Conservation (phyloP, 2,329 filamentous ascomycete genomes). For the Clarireedia monteithiana region DNA sequence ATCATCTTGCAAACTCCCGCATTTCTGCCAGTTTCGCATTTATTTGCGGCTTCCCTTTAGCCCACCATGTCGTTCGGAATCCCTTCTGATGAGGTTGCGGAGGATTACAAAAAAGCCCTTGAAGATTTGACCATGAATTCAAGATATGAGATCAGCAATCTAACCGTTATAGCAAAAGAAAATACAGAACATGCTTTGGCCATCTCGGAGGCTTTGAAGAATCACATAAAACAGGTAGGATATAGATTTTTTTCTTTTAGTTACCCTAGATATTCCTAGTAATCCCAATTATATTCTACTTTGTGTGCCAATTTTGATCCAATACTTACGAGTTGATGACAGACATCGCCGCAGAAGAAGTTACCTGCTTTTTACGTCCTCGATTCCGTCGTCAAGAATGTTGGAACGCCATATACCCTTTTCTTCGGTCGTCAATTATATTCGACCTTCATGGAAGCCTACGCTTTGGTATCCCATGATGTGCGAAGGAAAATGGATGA, state of each 20-base stretch:
- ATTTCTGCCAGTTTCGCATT: constrained; percentile 18
- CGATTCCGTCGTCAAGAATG: constrained; percentile 97
- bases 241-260: constrained; percentile 22
- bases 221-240: constrained; percentile 91
- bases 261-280: constrained; percentile 15
- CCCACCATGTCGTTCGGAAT: constrained; percentile 54
- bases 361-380: constrained; percentile 94
- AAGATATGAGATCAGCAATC: constrained; percentile 90
- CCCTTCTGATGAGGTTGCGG: constrained; percentile 73
- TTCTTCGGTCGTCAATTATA: constrained; percentile 91
- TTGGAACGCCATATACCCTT: constrained; percentile 92
- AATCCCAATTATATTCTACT: constrained; percentile 9
- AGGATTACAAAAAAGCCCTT: constrained; percentile 89
- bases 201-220: constrained; percentile 83
- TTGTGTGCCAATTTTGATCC: constrained; percentile 19
- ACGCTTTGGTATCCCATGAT: constrained; percentile 74
- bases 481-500: constrained; percentile 91
- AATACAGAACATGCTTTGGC: constrained; percentile 92
- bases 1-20: constrained; percentile 7
- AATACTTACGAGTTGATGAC: constrained; percentile 22
- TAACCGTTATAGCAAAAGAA: constrained; percentile 95
- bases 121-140: constrained; percentile 88
- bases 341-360: constrained; percentile 86
- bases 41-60: constrained; percentile 21
- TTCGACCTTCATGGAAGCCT: constrained; percentile 93